Conservation (phyloP, 2,329 filamentous ascomycete species). For the Orbilia quercus region DNA sequence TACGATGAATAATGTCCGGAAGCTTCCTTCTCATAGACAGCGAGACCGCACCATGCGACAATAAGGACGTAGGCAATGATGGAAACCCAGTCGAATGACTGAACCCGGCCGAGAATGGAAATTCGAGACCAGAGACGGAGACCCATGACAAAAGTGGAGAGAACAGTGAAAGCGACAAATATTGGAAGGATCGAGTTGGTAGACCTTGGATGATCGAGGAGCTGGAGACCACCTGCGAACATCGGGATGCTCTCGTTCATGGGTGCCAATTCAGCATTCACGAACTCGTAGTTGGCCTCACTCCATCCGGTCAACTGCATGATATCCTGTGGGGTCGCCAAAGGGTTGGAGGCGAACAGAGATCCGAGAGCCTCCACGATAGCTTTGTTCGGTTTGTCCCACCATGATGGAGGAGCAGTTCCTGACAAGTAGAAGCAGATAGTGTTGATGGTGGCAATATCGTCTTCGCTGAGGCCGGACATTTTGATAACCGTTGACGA, state of each 20-base stretch:
- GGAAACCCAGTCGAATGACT: constrained; percentile 53
- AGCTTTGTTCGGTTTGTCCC: constrained; percentile 37
- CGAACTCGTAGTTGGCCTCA: constrained; percentile 24
- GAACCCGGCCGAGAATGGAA: constrained; percentile 50
- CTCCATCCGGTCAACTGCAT: constrained; percentile 43
- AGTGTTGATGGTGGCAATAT: constrained; percentile 35
- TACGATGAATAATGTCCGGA: constrained; percentile 39
- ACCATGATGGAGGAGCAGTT: constrained; percentile 29
- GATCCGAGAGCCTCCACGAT: constrained; percentile 33
- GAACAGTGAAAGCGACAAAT: constrained; percentile 49
- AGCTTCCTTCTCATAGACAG: constrained; percentile 44
- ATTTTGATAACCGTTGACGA: constrained; percentile 39
- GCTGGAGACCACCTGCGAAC: constrained; percentile 16
- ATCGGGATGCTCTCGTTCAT: constrained; percentile 45
- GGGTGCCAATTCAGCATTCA: constrained; percentile 34
- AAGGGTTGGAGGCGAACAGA: constrained; percentile 23
- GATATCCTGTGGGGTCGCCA: constrained; percentile 17
- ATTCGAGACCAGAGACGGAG: constrained; percentile 51
- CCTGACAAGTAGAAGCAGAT: constrained; percentile 52
- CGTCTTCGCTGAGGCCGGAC: constrained; percentile 31
- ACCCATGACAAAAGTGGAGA: constrained; percentile 50
- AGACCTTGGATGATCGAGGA: constrained; percentile 30
- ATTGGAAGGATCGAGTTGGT: constrained; percentile 50
- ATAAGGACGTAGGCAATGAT: constrained; percentile 40
- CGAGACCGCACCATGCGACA: constrained; percentile 41